Conservation (phyloP, 1,139 yeast genomes). For the Lodderomyces parapsilosis region DNA sequence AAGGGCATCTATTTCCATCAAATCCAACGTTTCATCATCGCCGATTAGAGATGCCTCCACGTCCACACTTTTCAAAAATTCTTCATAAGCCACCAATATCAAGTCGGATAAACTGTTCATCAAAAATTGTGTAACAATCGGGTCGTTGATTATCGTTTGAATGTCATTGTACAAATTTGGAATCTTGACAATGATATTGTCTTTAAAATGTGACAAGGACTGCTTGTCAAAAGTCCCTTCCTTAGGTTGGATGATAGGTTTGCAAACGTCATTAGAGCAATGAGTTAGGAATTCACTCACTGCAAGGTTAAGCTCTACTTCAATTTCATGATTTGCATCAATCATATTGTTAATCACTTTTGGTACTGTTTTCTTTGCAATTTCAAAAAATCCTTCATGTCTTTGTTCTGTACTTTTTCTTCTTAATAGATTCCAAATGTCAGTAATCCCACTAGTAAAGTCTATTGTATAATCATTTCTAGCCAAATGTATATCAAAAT, state of each 20-base stretch:
- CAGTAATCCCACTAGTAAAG: conserved; percentile 68
- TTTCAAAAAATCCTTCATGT: conserved; percentile 44
- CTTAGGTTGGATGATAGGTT: conserved; percentile 25
- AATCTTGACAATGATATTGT: conserved; percentile 49
- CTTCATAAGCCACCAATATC: conserved; percentile 32
- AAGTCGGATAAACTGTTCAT: conserved; percentile 32
- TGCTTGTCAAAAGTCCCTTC: conserved; percentile 14
- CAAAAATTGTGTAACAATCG: conserved; percentile 29
- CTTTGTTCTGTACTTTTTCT: conserved; percentile 30
- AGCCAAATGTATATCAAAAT: conserved; percentile 77
- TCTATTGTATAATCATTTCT: conserved; percentile 75
- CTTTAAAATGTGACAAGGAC: conserved; percentile 36
- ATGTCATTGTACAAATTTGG: conserved; percentile 58
- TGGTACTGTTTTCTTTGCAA: conserved; percentile 74
- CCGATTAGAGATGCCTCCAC: conserved; percentile 18
- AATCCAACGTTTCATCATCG: conserved; percentile 26
- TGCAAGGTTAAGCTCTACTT: conserved; percentile 66
- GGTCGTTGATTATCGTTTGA: conserved; percentile 43
- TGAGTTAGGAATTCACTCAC: conserved; percentile 60
- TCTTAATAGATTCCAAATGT: conserved; percentile 49
- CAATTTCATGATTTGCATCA: conserved; percentile 80
- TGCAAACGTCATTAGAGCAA: conserved; percentile 35
- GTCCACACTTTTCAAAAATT: conserved; percentile 23
- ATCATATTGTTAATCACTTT: conserved; percentile 81
- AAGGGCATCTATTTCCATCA: conserved; percentile 60